These are phyloP conservation scores for Lactarius deliciosus DNA, from an alignment of 768 basidiomycete species.

Conservation along the genomic window DNA sequence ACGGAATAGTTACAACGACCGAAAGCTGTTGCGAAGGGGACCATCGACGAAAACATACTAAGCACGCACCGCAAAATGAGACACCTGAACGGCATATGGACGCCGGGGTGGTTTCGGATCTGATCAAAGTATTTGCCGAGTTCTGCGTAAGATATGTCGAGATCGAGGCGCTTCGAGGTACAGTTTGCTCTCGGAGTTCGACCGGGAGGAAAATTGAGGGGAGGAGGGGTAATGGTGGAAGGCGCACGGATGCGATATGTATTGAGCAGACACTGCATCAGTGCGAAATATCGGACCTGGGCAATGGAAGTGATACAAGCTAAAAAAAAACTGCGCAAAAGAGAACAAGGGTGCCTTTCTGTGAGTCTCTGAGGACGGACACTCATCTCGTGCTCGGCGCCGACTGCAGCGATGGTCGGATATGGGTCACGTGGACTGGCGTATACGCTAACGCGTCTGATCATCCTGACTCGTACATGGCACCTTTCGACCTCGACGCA, in stretches of 20 bases:
- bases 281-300: slow-evolving; percentile 21
- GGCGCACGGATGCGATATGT: background rate
- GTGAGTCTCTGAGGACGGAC: background rate
- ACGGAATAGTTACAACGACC: slow-evolving; percentile 6
- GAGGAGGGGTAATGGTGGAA: background rate
- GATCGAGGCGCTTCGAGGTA: slow-evolving; percentile 1
- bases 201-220: slow-evolving; percentile 5
- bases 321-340: slow-evolving; percentile 1
- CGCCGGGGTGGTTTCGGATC: background rate
- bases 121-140: slow-evolving; percentile 12
- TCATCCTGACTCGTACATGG: slow-evolving; percentile 34
- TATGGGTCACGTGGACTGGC: slow-evolving; percentile 1
- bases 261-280: slow-evolving; percentile 10
- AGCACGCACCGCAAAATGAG: slow-evolving; percentile 19
- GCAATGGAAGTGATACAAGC: background rate
- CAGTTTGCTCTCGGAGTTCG: background rate
- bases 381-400: background rate
- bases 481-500: slow-evolving; percentile 92
- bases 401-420: background rate
- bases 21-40: slow-evolving; percentile 18
- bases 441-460: background rate
- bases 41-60: slow-evolving; percentile 14
- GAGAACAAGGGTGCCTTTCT: background rate
- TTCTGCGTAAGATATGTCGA: slow-evolving; percentile 6
- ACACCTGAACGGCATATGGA: slow-evolving; percentile 1